Percentiles rank a stretch among this genome's conserved stretches.
Evolutionary conservation across 345 rosid species (phyloP).

Genomic region (Linum usitatissimum): DNA sequence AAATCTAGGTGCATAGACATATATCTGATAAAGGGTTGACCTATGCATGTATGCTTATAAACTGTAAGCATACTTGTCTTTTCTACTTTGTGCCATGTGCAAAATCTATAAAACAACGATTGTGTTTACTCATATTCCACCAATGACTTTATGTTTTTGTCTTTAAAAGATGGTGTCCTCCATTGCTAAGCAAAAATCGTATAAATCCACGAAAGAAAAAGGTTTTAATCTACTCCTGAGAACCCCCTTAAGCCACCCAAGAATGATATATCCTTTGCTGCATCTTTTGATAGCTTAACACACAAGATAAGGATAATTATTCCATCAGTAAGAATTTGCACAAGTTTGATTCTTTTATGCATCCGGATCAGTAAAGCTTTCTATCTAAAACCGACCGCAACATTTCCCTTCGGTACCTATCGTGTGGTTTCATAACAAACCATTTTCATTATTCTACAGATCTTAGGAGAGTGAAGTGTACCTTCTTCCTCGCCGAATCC

Average conservation of each 20-base stretch:
- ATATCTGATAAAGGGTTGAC: neutral
- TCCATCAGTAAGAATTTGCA: conserved; percentile 23
- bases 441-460: conserved; percentile 3
- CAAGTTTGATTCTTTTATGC: conserved; percentile 9
- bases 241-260: neutral
- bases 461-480: neutral
- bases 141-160: neutral
- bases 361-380: conserved; percentile 10
- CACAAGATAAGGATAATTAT: conserved; percentile 25
- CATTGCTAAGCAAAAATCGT: conserved; percentile 4
- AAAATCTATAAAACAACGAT: neutral
- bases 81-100: neutral
- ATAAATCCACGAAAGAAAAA: neutral
- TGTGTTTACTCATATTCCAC: conserved; percentile 7
- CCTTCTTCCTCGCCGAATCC: conserved; percentile 3
- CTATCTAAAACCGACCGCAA: conserved; percentile 8
- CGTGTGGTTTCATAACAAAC: neutral
- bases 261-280: neutral
- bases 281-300: conserved; percentile 24
- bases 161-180: neutral
- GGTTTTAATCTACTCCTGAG: neutral
- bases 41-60: neutral
- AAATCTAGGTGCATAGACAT: neutral
- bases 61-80: neutral
- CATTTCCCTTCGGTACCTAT: conserved; percentile 15